These are phyloP conservation scores for Hanseniaspora taiwanica DNA, from an alignment of 805 yeast genomes.

Conservation along the genomic window DNA sequence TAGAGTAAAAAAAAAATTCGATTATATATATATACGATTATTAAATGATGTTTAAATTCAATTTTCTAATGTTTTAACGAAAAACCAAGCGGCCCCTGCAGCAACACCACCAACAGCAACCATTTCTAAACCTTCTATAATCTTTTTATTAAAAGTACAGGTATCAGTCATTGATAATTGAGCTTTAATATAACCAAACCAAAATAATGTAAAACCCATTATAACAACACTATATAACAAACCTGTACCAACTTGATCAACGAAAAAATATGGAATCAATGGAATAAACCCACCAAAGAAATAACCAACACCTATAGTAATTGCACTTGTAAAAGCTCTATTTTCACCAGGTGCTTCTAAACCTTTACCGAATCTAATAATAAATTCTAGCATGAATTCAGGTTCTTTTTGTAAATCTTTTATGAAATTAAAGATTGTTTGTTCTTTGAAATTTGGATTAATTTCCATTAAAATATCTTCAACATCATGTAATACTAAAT, in stretches of 20 bases:
- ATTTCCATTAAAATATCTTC: conserved; percentile 70
- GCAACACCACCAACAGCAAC: conserved; percentile 92
- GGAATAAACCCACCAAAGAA: conserved; percentile 91
- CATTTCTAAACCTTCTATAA: conserved; percentile 82
- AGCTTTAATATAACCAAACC: conserved; percentile 81
- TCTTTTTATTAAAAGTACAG: conserved; percentile 43
- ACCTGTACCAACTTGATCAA: conserved; percentile 62
- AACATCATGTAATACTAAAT: conserved; percentile 39
- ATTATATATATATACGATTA: not conserved
- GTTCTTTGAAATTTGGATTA: conserved; percentile 42
- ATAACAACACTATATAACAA: conserved; percentile 59
- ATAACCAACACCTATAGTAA: conserved; percentile 81
- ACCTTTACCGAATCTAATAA: conserved; percentile 82
- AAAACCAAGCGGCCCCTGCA: conserved; percentile 92
- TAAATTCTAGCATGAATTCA: conserved; percentile 68
- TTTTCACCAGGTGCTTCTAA: conserved; percentile 91
- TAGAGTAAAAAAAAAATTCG: too few relatives aligned
- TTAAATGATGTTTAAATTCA: too few relatives aligned
- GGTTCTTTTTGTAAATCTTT: conserved; percentile 71
- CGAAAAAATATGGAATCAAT: conserved; percentile 80
- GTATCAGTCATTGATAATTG: conserved; percentile 72
- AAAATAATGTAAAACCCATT: conserved; percentile 75
- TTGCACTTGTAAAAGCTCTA: conserved; percentile 75
- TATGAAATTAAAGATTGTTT: conserved; percentile 59
- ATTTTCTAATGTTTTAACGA: conserved; percentile 59